phyloP scores from a whole-genome alignment of 106 monocot species.

The Posidonia australis region DNA sequence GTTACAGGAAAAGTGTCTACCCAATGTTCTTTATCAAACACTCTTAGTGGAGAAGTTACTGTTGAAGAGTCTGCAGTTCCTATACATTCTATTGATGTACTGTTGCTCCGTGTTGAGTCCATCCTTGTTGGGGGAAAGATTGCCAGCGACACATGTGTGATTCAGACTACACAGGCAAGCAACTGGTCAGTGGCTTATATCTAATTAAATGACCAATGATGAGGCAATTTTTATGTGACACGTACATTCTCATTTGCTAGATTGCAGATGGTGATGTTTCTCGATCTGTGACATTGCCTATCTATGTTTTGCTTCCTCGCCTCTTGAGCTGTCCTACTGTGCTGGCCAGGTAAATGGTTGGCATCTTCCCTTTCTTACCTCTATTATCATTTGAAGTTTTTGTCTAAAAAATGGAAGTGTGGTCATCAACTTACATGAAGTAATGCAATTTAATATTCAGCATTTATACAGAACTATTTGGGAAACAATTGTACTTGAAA shows the following conservation, averaged over 20 bases:
- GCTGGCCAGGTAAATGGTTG: no score
- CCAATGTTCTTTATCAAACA: slow-evolving; percentile 22
- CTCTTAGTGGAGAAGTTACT: slow-evolving; percentile 30
- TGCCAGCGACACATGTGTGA: not conserved
- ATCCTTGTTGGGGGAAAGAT: slow-evolving; percentile 37
- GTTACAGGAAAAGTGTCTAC: slow-evolving; percentile 36
- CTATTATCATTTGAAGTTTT: no score
- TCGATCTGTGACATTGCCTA: slow-evolving; percentile 31
- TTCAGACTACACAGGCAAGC: no score
- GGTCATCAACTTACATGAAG: no score
- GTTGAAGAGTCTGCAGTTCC: slow-evolving; percentile 41
- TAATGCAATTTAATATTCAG: no score
- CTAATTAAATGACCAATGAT: slow-evolving; percentile 15
- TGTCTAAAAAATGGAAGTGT: no score
- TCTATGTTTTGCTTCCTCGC: slow-evolving; percentile 44
- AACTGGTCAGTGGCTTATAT: no score
- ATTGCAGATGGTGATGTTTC: slow-evolving; percentile 49
- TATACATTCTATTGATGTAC: slow-evolving; percentile 39
- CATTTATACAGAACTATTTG: no score
- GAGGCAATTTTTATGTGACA: not conserved
- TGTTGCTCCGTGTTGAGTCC: slow-evolving; percentile 37
- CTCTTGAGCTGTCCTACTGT: slow-evolving; percentile 32
- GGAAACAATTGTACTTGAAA: no score
- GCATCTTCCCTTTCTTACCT: no score
- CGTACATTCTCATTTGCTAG: slow-evolving; percentile 9